A percentile compares a stretch with the other conserved stretches of the same genome.
phyloP scores from a whole-genome alignment of 2,329 filamentous ascomycete species.

The Phialemonium atrogriseum region DNA sequence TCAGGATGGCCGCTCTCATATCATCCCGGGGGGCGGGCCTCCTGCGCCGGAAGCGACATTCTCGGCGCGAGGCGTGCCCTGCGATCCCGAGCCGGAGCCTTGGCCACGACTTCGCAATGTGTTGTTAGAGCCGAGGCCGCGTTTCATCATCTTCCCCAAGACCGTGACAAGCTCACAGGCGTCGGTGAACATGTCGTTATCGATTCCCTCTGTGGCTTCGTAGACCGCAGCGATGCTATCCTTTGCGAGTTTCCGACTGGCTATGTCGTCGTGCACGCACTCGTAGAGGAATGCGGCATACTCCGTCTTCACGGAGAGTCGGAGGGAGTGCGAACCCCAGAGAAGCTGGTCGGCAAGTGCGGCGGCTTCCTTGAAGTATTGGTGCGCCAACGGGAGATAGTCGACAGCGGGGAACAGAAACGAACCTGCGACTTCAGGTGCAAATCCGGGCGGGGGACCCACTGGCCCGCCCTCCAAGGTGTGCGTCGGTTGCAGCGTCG shows the following conservation, averaged over 20 bases:
- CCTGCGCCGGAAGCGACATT: slow-evolving; percentile 3
- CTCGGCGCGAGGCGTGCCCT: slow-evolving; percentile 13
- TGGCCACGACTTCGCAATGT: slow-evolving; percentile 24
- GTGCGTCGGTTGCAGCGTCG: slow-evolving; percentile 39
- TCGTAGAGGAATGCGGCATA: slow-evolving; percentile 92
- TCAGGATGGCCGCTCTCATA: slow-evolving; percentile 9
- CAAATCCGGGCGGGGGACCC: slow-evolving; percentile 46
- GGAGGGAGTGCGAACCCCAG: slow-evolving; percentile 81
- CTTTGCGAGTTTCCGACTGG: slow-evolving; percentile 68
- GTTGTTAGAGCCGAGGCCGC: slow-evolving; percentile 42
- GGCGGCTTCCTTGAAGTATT: slow-evolving; percentile 73
- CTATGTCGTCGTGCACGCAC: slow-evolving; percentile 74
- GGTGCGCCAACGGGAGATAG: slow-evolving; percentile 74
- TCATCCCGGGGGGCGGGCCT: slow-evolving; percentile 13
- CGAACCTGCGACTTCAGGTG: slow-evolving; percentile 45
- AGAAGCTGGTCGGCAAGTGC: slow-evolving; percentile 66
- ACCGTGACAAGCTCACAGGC: slow-evolving; percentile 82
- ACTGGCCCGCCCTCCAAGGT: slow-evolving; percentile 52
- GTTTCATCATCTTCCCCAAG: slow-evolving; percentile 80
- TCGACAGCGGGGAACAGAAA: slow-evolving; percentile 74
- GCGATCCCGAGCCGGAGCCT: slow-evolving; percentile 19
- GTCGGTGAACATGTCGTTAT: slow-evolving; percentile 91
- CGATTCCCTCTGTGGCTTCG: slow-evolving; percentile 82
- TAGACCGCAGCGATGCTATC: slow-evolving; percentile 86
- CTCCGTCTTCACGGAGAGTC: slow-evolving; percentile 84